Conservation (phyloP, 805 yeast genomes). For the Metschnikowia shivogae region DNA sequence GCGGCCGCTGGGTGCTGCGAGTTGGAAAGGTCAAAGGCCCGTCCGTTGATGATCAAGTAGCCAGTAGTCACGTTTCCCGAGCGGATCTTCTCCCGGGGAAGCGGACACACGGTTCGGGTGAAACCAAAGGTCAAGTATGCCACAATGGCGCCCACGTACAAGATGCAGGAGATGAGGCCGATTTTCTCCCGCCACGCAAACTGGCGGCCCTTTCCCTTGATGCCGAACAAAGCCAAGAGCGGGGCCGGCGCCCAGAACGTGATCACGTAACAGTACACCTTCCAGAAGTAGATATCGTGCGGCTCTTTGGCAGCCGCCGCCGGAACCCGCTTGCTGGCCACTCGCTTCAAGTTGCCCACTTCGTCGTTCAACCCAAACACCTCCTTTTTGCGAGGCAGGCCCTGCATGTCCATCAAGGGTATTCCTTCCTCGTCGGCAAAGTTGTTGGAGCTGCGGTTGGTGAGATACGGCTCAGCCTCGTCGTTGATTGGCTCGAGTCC, state of each 20-base stretch:
- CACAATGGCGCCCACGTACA: conserved; percentile 68
- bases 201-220: conserved; percentile 75
- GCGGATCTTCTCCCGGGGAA: conserved; percentile 44
- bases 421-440: conserved; percentile 34
- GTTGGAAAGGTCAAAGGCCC: conserved; percentile 64
- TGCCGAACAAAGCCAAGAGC: conserved; percentile 64
- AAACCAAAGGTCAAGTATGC: conserved; percentile 91
- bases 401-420: conserved; percentile 39
- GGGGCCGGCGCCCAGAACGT: conserved; percentile 94
- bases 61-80: conserved; percentile 57
- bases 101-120: conserved; percentile 73
- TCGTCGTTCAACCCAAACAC: conserved; percentile 63
- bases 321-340: conserved; percentile 20
- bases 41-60: conserved; percentile 74
- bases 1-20: conserved; percentile 81
- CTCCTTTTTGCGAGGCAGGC: conserved; percentile 31
- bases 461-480: conserved; percentile 19
- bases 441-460: neutral
- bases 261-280: conserved; percentile 67
- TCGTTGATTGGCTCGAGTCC: conserved; percentile 56
- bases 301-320: conserved; percentile 9
- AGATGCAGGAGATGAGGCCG: conserved; percentile 72
- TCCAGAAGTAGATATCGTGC: conserved; percentile 58
- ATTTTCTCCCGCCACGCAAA: conserved; percentile 97
- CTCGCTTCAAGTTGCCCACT: conserved; percentile 24